phyloP scores from a whole-genome alignment of 2,329 filamentous ascomycete species.

The Thelonectria blattea region DNA sequence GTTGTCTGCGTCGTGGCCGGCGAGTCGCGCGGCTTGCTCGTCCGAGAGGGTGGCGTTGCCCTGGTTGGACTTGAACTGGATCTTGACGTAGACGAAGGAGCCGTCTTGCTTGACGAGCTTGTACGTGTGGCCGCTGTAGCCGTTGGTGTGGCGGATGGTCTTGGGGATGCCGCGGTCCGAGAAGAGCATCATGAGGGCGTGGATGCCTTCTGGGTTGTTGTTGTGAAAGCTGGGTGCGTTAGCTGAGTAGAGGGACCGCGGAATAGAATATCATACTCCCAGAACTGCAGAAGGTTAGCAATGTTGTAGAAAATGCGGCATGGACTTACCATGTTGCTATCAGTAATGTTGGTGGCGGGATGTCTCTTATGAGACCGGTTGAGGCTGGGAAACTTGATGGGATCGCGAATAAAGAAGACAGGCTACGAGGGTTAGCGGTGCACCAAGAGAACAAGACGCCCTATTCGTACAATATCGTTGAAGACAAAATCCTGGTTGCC shows the following conservation, averaged over 20 bases:
- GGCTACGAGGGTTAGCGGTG: slow-evolving; percentile 45
- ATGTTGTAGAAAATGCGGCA: not conserved
- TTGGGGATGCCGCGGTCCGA: slow-evolving; percentile 55
- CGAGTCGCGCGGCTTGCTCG: slow-evolving; percentile 44
- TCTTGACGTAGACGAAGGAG: slow-evolving; percentile 55
- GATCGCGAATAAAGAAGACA: slow-evolving; percentile 79
- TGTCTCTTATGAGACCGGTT: slow-evolving; percentile 82
- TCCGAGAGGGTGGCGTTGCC: slow-evolving; percentile 52
- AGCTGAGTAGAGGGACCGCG: not conserved
- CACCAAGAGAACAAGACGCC: not conserved
- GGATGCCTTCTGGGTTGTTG: slow-evolving; percentile 57
- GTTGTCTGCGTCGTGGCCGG: slow-evolving; percentile 58
- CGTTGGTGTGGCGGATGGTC: slow-evolving; percentile 53
- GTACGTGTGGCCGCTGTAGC: slow-evolving; percentile 56
- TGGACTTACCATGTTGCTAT: slow-evolving; percentile 60
- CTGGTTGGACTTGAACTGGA: slow-evolving; percentile 55
- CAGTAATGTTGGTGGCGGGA: slow-evolving; percentile 73
- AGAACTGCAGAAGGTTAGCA: slow-evolving; percentile 40
- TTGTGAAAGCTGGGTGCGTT: slow-evolving; percentile 45
- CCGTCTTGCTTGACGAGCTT: slow-evolving; percentile 53
- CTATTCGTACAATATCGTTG: slow-evolving; percentile 72
- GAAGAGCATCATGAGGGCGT: slow-evolving; percentile 60
- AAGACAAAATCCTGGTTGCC: slow-evolving; percentile 77
- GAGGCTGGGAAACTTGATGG: slow-evolving; percentile 76
- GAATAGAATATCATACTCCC: slow-evolving; percentile 31